Evolutionary conservation across 345 rosid species (phyloP).

Genomic region (Syzygium aqueum): DNA sequence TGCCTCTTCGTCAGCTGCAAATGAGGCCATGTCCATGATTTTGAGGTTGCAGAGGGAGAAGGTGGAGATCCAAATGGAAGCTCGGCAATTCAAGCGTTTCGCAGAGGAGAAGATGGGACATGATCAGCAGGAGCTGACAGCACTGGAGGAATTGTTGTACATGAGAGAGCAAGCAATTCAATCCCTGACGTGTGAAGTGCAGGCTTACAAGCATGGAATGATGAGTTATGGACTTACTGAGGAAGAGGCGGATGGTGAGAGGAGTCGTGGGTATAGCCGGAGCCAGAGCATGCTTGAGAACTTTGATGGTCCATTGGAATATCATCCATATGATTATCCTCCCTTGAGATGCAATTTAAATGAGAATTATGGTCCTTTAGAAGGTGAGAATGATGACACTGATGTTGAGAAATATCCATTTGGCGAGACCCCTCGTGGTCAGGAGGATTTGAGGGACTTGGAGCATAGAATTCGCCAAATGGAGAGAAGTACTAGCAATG

Average conservation of each 20-base stretch:
- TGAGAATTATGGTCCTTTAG: conserved; percentile 40
- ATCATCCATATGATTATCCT: conserved; percentile 58
- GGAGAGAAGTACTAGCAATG: conserved; percentile 55
- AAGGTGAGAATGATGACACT: conserved; percentile 45
- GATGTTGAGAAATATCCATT: conserved; percentile 71
- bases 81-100: conserved; percentile 82
- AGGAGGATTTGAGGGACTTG: conserved; percentile 53
- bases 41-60: conserved; percentile 92
- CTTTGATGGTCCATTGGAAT: conserved; percentile 34
- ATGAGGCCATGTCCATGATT: conserved; percentile 98
- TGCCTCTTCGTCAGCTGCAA: conserved; percentile 90
- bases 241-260: conserved; percentile 58
- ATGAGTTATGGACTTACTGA: conserved; percentile 83
- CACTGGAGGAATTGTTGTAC: conserved; percentile 72
- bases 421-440: conserved; percentile 50
- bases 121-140: conserved; percentile 74
- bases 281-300: conserved; percentile 37
- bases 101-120: conserved; percentile 90
- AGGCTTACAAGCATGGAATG: conserved; percentile 93
- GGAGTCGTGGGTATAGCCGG: conserved; percentile 16
- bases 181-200: conserved; percentile 70
- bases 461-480: conserved; percentile 59
- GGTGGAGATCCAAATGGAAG: conserved; percentile 91
- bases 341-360: conserved; percentile 65
- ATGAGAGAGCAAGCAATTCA: conserved; percentile 87